Percentiles rank a stretch among this genome's conserved stretches.
These are phyloP conservation scores for Apiospora sp. DNA, from an alignment of 2,329 filamentous ascomycete genomes.

Conservation along the genomic window DNA sequence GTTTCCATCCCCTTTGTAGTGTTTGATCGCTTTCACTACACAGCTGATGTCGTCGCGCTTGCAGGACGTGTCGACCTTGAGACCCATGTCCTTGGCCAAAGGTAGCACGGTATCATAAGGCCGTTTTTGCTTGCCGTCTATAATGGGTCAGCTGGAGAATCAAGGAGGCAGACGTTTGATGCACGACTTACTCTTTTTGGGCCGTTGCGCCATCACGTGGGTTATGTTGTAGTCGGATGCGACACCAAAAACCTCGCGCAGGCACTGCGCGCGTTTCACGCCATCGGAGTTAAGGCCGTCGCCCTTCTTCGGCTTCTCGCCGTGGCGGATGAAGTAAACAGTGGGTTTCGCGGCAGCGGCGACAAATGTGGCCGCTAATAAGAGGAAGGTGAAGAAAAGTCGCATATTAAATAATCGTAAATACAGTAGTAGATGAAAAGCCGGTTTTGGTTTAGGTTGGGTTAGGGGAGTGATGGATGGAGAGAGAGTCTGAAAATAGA, in stretches of 20 bases:
- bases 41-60: constrained; percentile 63
- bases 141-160: background rate
- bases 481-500: background rate
- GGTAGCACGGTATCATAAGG: constrained; percentile 66
- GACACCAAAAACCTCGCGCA: constrained; percentile 63
- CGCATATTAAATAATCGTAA: background rate
- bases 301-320: constrained; percentile 64
- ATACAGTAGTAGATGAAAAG: background rate
- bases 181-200: constrained; percentile 51
- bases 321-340: constrained; percentile 70
- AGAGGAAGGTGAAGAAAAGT: background rate
- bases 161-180: background rate
- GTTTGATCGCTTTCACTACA: constrained; percentile 57
- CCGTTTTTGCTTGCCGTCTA: constrained; percentile 59
- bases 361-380: background rate
- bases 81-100: constrained; percentile 61
- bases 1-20: constrained; percentile 59
- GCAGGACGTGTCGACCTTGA: constrained; percentile 63
- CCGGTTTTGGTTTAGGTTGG: background rate
- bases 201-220: constrained; percentile 64
- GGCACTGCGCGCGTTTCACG: constrained; percentile 64
- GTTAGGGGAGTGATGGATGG: background rate
- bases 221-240: constrained; percentile 62
- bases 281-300: constrained; percentile 60
- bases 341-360: constrained; percentile 47